Evolutionary conservation across 208 protist genomes (phyloP).

Genomic region (Crithidia bombi): DNA sequence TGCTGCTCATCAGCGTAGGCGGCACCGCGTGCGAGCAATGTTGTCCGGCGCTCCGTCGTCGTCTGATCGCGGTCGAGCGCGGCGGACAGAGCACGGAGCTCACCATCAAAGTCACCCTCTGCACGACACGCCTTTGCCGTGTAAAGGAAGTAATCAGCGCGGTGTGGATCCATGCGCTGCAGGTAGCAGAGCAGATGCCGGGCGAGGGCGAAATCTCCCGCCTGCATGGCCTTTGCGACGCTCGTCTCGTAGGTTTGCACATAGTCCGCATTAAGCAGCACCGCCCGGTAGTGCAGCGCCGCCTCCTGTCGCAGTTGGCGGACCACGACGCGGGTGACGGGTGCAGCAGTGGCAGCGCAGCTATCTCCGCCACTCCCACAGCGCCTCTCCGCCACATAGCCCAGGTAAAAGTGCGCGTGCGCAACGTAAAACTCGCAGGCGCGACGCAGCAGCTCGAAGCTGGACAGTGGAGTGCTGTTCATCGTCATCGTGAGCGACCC

Average conservation of each 20-base stretch:
- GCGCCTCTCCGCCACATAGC: constrained; percentile 45
- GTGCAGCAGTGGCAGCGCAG: not conserved
- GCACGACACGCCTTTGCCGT: constrained; percentile 66
- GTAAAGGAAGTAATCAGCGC: constrained; percentile 66
- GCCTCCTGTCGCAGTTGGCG: constrained; percentile 40
- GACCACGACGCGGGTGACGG: constrained; percentile 7
- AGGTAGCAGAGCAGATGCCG: constrained; percentile 68
- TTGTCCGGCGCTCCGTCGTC: constrained; percentile 49
- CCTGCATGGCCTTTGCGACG: constrained; percentile 54
- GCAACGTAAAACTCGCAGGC: constrained; percentile 60
- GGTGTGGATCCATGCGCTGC: constrained; percentile 56
- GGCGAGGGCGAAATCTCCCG: constrained; percentile 56
- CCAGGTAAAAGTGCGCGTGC: constrained; percentile 85
- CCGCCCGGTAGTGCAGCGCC: constrained; percentile 45
- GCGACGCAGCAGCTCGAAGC: constrained; percentile 22
- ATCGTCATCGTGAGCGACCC: constrained; percentile 13
- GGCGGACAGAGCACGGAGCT: constrained; percentile 68
- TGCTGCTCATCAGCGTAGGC: constrained; percentile 58
- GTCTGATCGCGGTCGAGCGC: constrained; percentile 77
- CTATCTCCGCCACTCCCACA: not conserved
- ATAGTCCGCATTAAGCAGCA: constrained; percentile 52
- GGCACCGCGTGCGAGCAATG: constrained; percentile 75
- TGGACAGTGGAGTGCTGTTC: constrained; percentile 6
- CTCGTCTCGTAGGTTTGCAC: constrained; percentile 67
- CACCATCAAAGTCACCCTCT: constrained; percentile 46